phyloP scores from a whole-genome alignment of 306 rosid genomes.

The Quercus rubra region DNA sequence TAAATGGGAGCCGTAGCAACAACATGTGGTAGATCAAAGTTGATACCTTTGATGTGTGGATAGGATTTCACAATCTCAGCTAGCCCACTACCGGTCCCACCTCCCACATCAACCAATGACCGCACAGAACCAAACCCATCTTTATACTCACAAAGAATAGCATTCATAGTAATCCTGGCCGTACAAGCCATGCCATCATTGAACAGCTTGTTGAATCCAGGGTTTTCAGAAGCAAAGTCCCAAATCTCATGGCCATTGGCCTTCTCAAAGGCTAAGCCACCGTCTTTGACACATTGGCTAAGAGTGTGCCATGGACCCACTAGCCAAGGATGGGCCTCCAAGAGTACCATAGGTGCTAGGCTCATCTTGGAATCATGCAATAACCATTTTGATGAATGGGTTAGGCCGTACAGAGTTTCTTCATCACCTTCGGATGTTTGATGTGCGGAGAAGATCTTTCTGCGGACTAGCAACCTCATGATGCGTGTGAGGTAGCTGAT shows the following conservation, averaged over 20 bases:
- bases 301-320: slow-evolving; percentile 23
- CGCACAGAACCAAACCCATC: slow-evolving; percentile 18
- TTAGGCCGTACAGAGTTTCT: slow-evolving; percentile 23
- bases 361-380: slow-evolving; percentile 13
- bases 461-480: slow-evolving; percentile 11
- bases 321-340: slow-evolving; percentile 17
- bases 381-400: slow-evolving; percentile 31
- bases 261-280: slow-evolving; percentile 20
- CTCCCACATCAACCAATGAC: slow-evolving; percentile 38
- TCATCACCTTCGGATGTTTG: slow-evolving; percentile 2
- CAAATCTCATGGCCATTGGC: slow-evolving; percentile 33
- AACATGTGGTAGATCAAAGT: no score
- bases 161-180: slow-evolving; percentile 5
- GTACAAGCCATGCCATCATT: slow-evolving; percentile 35
- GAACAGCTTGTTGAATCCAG: slow-evolving; percentile 16
- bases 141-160: slow-evolving; percentile 3
- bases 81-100: slow-evolving; percentile 31
- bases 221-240: background rate
- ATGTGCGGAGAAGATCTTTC: slow-evolving; percentile 24
- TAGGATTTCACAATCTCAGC: slow-evolving; percentile 22
- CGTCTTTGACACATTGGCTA: slow-evolving; percentile 16
- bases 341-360: slow-evolving; percentile 16
- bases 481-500: slow-evolving; percentile 32
- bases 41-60: no score
- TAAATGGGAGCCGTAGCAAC: no score